Evolutionary conservation across 257 asterid species (phyloP).

Genomic region (Orobanche coerulescens): DNA sequence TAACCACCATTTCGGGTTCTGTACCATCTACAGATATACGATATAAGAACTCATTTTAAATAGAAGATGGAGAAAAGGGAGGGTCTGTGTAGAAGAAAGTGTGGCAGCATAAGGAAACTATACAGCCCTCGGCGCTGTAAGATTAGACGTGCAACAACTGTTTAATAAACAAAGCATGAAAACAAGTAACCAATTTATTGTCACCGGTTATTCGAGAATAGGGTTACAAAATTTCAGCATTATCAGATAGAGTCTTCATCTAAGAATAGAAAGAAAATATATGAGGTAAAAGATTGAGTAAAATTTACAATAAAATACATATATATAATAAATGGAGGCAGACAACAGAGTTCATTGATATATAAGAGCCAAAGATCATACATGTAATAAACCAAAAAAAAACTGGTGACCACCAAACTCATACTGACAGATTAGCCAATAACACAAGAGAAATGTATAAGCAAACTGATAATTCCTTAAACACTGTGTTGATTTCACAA

Average conservation of each 20-base stretch:
- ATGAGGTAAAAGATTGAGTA: background rate
- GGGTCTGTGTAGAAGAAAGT: background rate
- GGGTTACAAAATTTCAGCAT: background rate
- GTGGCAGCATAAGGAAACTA: background rate
- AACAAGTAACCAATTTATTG: background rate
- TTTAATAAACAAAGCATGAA: background rate
- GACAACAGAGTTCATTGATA: background rate
- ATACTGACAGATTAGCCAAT: too few relatives aligned
- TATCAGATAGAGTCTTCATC: background rate
- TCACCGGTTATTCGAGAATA: background rate
- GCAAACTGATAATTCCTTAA: too few relatives aligned
- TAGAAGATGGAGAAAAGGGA: conserved; percentile 11
- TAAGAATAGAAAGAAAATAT: background rate
- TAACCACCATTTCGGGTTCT: conserved; percentile 56
- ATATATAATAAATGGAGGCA: background rate
- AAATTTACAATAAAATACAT: background rate
- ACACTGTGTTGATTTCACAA: too few relatives aligned
- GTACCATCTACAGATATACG: conserved; percentile 52
- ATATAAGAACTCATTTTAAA: conserved; percentile 19
- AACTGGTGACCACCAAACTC: too few relatives aligned
- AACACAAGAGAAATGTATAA: too few relatives aligned
- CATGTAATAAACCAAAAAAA: too few relatives aligned
- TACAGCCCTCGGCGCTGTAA: background rate
- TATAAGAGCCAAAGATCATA: too few relatives aligned
- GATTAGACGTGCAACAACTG: background rate